Conservation (phyloP, 1,284 basidiomycete genomes). For the Porogramme epimiltina region DNA sequence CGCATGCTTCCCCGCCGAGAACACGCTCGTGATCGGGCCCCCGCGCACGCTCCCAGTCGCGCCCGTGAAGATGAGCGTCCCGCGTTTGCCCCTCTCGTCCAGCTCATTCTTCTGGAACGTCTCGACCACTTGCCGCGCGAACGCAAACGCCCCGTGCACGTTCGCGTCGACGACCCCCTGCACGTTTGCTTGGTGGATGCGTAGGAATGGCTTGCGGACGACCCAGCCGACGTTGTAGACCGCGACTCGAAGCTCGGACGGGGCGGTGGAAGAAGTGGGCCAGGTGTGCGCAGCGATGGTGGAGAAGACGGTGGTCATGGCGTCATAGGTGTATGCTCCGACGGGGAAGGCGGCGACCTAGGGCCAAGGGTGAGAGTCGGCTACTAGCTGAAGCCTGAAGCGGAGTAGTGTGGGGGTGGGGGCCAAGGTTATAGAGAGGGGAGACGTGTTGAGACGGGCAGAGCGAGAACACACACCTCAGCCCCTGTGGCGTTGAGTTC, state of each 20-base stretch:
- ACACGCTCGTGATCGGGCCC: constrained; percentile 63
- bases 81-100: constrained; percentile 48
- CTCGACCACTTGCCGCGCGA: constrained; percentile 63
- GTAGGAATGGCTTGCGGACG: constrained; percentile 70
- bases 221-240: constrained; percentile 67
- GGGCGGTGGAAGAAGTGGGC: constrained; percentile 29
- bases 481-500: constrained; percentile 61
- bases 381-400: no score
- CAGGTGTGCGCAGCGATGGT: constrained; percentile 52
- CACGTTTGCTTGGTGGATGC: constrained; percentile 63
- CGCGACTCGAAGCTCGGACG: constrained; percentile 60
- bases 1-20: constrained; percentile 72
- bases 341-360: constrained; percentile 68
- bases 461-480: constrained; percentile 41
- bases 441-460: no score
- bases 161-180: constrained; percentile 51
- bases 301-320: constrained; percentile 56
- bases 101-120: constrained; percentile 64
- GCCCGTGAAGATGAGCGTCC: constrained; percentile 78
- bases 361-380: background rate
- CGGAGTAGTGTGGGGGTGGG: background rate
- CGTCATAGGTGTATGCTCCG: constrained; percentile 52
- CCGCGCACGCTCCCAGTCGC: constrained; percentile 73
- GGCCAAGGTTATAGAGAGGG: no score
- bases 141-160: constrained; percentile 66